A percentile compares a stretch with the other conserved stretches of the same genome.
phyloP scores from a whole-genome alignment of 257 asterid genomes.

The Solanum commersonii region DNA sequence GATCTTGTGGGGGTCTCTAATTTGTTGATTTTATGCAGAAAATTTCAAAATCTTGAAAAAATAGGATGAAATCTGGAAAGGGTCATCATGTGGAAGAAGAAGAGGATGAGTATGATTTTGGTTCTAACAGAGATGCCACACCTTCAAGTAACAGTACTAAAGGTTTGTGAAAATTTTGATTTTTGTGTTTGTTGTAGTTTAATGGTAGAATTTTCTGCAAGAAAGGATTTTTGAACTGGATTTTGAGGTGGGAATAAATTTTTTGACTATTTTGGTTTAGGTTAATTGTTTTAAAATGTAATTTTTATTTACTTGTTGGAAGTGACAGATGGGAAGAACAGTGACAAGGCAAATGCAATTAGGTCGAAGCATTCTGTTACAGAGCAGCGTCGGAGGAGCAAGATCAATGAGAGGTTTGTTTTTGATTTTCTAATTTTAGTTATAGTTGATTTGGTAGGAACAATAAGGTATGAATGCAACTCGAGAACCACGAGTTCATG shows the following conservation, averaged over 20 bases:
- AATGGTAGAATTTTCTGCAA: neutral
- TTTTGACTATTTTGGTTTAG: neutral
- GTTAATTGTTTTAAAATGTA: neutral
- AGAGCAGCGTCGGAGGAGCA: conserved; percentile 31
- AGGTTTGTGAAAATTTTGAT: conserved; percentile 20
- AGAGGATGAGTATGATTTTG: conserved; percentile 67
- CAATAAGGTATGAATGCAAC: neutral
- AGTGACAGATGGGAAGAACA: conserved; percentile 24
- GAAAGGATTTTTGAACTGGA: neutral
- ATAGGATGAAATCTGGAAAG: conserved; percentile 61
- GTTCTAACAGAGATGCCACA: conserved; percentile 41
- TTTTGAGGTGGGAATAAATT: neutral
- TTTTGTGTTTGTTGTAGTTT: neutral
- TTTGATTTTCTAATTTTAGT: neutral
- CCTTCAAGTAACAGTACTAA: conserved; percentile 40
- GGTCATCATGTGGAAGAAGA: conserved; percentile 68
- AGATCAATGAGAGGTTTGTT: conserved; percentile 30
- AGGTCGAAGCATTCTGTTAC: conserved; percentile 34
- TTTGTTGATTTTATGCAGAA: conserved; percentile 20
- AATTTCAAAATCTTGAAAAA: conserved; percentile 12
- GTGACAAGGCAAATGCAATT: conserved; percentile 26
- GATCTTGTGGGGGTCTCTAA: conserved; percentile 18
- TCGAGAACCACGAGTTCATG: neutral
- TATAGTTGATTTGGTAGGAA: neutral
- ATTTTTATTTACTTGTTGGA: neutral